Conservation (phyloP, 768 basidiomycete genomes). For the Podaxis sp. region DNA sequence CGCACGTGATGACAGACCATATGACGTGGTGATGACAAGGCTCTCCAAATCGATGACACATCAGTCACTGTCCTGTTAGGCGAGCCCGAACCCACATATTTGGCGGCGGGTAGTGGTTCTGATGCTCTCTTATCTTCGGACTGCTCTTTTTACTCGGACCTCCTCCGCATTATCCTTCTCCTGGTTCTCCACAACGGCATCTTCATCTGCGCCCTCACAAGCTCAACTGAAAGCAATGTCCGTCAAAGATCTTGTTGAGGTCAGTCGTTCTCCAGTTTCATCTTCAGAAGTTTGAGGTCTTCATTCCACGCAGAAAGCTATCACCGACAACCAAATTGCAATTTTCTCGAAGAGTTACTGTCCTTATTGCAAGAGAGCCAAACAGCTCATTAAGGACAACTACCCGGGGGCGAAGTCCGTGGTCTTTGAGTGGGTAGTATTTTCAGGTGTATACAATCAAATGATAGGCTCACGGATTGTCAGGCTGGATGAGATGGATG, state of each 20-base stretch:
- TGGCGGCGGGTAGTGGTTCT: background rate
- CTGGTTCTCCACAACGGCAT: slow-evolving; percentile 27
- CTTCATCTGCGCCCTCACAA: slow-evolving; percentile 23
- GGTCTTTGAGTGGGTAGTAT: slow-evolving; percentile 42
- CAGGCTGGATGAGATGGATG: slow-evolving; percentile 56
- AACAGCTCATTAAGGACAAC: slow-evolving; percentile 36
- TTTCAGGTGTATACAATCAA: background rate
- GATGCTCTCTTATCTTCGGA: slow-evolving; percentile 24
- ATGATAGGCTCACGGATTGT: background rate
- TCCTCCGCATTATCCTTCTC: slow-evolving; percentile 22
- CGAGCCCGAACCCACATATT: background rate
- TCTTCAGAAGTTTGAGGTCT: background rate
- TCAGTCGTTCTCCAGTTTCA: slow-evolving; percentile 16
- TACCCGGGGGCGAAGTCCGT: slow-evolving; percentile 33
- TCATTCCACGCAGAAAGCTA: slow-evolving; percentile 31
- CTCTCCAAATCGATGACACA: background rate
- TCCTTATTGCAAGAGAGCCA: slow-evolving; percentile 47
- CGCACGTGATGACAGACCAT: background rate
- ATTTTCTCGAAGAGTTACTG: slow-evolving; percentile 62
- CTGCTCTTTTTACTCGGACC: slow-evolving; percentile 22
- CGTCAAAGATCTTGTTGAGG: slow-evolving; percentile 41
- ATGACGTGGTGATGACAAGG: background rate
- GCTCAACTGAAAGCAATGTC: slow-evolving; percentile 25
- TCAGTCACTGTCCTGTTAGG: background rate
- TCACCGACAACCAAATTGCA: slow-evolving; percentile 45